Evolutionary conservation across 495 filamentous ascomycete species (phyloP), one percentile per base, ranked within the genome.

Genomic region (Penicillium bialowiezense): DNA sequence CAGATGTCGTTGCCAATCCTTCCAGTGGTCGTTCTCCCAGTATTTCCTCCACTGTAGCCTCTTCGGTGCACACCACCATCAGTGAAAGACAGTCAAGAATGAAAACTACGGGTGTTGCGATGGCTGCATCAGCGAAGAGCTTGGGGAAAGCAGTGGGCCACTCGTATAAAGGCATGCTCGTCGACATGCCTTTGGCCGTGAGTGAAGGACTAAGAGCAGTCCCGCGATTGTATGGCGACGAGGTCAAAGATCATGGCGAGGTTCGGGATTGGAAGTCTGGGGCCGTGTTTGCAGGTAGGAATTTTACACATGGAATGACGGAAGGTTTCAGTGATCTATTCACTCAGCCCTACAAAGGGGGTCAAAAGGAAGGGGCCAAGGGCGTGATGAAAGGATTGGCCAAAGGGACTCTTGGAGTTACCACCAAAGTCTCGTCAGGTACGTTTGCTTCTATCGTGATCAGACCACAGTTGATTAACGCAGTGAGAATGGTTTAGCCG

Each of bases 181-280:
- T 91, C 50, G 85, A 91, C 54, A 71, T 93, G 15, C 76, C 79
- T 3, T 67, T 90, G 1, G 87, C 89, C 0, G 60, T 91, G 6
- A 80, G 86, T 2, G 88, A 91, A 58, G 89, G 90, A 2, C 86
- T 91, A 51, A 88, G 91, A 60, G 89, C 90, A 52, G 86, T 88
- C 0, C 90, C 90, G 1, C 78, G 87, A 1, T 72, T 95, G 2
- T 89, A 90, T 54, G 87, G 88, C 4, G 84, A 82, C 51, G 69
- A 72, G 42, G 77, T 74, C 21, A 54, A 51, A n/a, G 54, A 67
- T n/a, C 54, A 69, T n/a, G 59, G 55, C 2, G 40, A 58, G 3
- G 58, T 75, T 3, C 50, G 45, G 1, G 70, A 69, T 29, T 73
- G 64, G 65, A 65, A 65, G 42, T 60, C 60, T 4, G 72, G 72